phyloP scores from a whole-genome alignment of 768 basidiomycete genomes.

The Collybia sp. region DNA sequence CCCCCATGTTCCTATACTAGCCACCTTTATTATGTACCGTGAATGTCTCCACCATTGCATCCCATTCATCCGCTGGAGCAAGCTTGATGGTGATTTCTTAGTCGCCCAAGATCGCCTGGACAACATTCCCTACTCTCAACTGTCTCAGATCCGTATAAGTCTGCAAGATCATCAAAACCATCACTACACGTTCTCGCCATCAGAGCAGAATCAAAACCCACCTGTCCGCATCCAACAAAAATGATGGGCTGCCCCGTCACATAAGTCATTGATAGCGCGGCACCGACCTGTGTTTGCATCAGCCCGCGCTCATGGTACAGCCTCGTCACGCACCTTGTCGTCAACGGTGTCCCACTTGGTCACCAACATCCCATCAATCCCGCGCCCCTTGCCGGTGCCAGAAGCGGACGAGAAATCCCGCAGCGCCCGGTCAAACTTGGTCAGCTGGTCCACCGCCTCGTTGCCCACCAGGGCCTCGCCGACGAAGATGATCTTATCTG shows the following conservation, averaged over 20 bases:
- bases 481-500: constrained; percentile 97
- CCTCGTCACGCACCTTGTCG: constrained; percentile 70
- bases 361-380: constrained; percentile 97
- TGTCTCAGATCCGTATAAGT: constrained; percentile 97
- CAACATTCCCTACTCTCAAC: constrained; percentile 86
- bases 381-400: constrained; percentile 68
- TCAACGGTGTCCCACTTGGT: constrained; percentile 99
- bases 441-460: constrained; percentile 96
- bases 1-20: too few relatives aligned
- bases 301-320: background rate
- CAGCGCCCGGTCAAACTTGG: constrained; percentile 92
- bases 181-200: background rate
- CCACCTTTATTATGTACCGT: too few relatives aligned
- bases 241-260: constrained; percentile 98
- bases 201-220: constrained; percentile 25
- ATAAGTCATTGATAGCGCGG: constrained; percentile 98
- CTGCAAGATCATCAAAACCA: constrained; percentile 29
- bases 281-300: constrained; percentile 69
- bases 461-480: constrained; percentile 98
- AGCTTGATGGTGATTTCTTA: constrained; percentile 21
- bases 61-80: too few relatives aligned
- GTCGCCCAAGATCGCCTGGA: constrained; percentile 85
- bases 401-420: constrained; percentile 85
- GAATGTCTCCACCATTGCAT: too few relatives aligned
- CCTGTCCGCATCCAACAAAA: constrained; percentile 98